phyloP scores from a whole-genome alignment of 83 land plant species.

The Picea abies region DNA sequence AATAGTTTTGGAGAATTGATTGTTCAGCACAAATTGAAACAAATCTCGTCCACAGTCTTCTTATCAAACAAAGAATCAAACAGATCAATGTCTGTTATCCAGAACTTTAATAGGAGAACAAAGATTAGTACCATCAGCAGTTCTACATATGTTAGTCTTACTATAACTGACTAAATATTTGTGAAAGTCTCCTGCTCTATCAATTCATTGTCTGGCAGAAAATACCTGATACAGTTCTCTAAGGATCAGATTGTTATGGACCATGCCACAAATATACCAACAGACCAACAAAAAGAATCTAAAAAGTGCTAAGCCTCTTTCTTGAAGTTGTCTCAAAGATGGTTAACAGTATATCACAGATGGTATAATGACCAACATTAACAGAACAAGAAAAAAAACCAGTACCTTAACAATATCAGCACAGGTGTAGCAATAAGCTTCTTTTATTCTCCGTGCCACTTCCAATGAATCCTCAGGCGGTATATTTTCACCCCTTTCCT shows the following conservation, averaged over 20 bases:
- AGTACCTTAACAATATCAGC: conserved; percentile 98
- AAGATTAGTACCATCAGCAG: neutral
- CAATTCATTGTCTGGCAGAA: neutral
- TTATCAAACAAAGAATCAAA: too few relatives aligned
- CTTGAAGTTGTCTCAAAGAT: neutral
- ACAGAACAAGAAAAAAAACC: neutral
- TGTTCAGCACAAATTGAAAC: too few relatives aligned
- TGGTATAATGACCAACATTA: neutral
- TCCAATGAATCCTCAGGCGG: conserved; percentile 98
- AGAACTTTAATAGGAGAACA: too few relatives aligned
- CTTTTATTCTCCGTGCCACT: conserved; percentile 93
- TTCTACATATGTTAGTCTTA: neutral
- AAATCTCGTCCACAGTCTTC: too few relatives aligned
- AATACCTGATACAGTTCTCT: neutral
- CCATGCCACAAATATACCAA: conserved; percentile 3
- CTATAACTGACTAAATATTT: neutral
- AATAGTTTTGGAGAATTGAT: too few relatives aligned
- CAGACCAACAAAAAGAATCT: neutral
- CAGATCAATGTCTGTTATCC: too few relatives aligned
- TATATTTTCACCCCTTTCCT: conserved; percentile 97
- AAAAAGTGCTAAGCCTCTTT: neutral
- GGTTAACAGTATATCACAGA: neutral
- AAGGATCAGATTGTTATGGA: neutral
- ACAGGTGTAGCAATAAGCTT: conserved; percentile 91
- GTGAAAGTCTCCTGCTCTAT: neutral